Evolutionary conservation across 768 basidiomycete species (phyloP).

Genomic region (Tulasnella sp.): DNA sequence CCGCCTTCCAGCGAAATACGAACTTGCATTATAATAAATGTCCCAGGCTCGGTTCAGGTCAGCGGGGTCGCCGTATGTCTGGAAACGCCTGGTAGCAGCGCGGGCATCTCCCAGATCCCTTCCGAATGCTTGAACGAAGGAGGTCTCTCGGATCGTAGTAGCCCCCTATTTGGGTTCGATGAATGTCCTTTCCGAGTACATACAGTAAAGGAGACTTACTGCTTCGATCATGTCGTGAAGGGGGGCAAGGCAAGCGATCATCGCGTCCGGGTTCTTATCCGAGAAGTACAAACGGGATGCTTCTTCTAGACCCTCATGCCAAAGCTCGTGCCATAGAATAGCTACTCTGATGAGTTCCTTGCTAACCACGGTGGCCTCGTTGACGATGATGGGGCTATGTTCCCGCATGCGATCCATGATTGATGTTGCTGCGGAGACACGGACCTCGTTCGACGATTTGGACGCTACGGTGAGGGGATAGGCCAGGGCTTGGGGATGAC

Average conservation of each 20-base stretch:
- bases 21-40: slow-evolving; percentile 84
- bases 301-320: slow-evolving; percentile 98
- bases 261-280: slow-evolving; percentile 94
- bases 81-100: slow-evolving; percentile 86
- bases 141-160: slow-evolving; percentile 90
- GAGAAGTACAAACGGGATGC: slow-evolving; percentile 96
- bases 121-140: slow-evolving; percentile 92
- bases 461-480: slow-evolving; percentile 96
- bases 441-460: slow-evolving; percentile 84
- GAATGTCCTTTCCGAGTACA: background rate
- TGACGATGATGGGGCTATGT: slow-evolving; percentile 83
- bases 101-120: slow-evolving; percentile 90
- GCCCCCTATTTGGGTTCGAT: slow-evolving; percentile 66
- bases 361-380: slow-evolving; percentile 87
- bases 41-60: slow-evolving; percentile 99
- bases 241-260: slow-evolving; percentile 92
- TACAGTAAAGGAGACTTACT: slow-evolving; percentile 51
- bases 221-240: slow-evolving; percentile 90
- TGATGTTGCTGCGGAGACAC: slow-evolving; percentile 76
- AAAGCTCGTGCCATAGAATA: slow-evolving; percentile 97
- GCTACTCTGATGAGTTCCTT: slow-evolving; percentile 96
- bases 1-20: slow-evolving; percentile 40
- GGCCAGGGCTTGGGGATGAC: slow-evolving; percentile 96
- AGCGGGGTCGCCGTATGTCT: slow-evolving; percentile 79
- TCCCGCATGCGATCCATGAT: slow-evolving; percentile 96